Conservation (phyloP, 257 asterid species). For the Solanum chilense region DNA sequence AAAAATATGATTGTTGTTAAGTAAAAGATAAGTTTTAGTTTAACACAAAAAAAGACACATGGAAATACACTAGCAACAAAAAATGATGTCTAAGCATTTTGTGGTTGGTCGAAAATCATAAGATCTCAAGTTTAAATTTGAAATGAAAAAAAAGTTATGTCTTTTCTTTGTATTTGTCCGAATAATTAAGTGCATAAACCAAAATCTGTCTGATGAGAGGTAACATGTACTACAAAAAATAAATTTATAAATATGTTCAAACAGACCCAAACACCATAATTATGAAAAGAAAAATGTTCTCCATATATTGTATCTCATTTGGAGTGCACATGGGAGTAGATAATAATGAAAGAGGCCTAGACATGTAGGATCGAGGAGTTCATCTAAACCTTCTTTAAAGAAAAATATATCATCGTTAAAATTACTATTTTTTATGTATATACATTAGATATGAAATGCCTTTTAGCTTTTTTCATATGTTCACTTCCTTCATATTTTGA, state of each 20-base stretch:
- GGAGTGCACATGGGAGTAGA: background rate
- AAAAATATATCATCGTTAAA: too few species aligned
- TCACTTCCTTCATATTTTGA: too few species aligned
- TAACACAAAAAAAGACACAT: background rate
- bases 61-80: background rate
- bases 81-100: background rate
- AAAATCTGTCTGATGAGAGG: accelerated
- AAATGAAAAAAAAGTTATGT: accelerated
- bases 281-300: background rate
- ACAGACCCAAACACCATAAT: background rate
- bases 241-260: background rate
- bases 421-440: too few species aligned
- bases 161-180: background rate
- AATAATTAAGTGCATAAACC: background rate
- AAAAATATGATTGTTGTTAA: background rate
- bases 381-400: background rate
- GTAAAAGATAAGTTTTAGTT: background rate
- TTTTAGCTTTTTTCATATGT: too few species aligned
- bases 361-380: too few species aligned
- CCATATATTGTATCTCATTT: background rate
- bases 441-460: too few species aligned
- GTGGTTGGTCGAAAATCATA: background rate
- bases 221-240: background rate
- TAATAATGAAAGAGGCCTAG: background rate
- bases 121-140: background rate